Evolutionary conservation across 371 early-diverging fungal genomes (phyloP), one percentile per base, ranked within the genome.

Genomic region (Lichtheimia hyalospora): DNA sequence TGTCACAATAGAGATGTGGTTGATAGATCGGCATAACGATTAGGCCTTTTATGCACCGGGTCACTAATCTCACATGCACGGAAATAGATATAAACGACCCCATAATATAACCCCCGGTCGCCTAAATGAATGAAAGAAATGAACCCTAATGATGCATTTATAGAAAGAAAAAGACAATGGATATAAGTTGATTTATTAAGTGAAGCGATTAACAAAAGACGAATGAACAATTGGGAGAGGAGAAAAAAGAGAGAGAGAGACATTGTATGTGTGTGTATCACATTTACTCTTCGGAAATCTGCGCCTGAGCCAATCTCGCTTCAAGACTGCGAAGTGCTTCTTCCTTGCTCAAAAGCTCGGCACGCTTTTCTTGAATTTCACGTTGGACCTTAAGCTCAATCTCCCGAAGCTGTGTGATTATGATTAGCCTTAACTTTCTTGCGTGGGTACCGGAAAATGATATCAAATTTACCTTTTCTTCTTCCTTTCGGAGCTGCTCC

Each of bases 401-500:
- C 57, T 82, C 84, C 61, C 83, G 79, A 50, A 84, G 71, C 82
- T 81, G 68, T 43, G 52, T 13, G 53, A 52, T 41, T 27, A 40
- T 25, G 25, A 41, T 15, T 57, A 20, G 40, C 6, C 10, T 34
- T 8, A 2, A 2, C 6, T 34, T 34, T 34, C 10, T 34, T 34
- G 34, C 34, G 34, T 34, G 27, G n/a, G 44, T 48, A 6, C 46
- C 13, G 24, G 52, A 24, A 18, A 54, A 41, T 5, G 34, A 34
- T 34, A 34, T 34, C 34, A 34, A 10, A 7, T 3, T 58, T 74
- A 82, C 83, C 71, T 84, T 86, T 54, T 83, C 84, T 61, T 86
- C 84, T 66, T 87, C 89, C 62, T 82, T 81, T 56, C 74, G 75
- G 49, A 83, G 63, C 54, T 85, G 85, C 50, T 86, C 89, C 58